These are phyloP conservation scores for Vitis labrusca DNA, from an alignment of 164 flowering plant genomes.

Conservation along the genomic window DNA sequence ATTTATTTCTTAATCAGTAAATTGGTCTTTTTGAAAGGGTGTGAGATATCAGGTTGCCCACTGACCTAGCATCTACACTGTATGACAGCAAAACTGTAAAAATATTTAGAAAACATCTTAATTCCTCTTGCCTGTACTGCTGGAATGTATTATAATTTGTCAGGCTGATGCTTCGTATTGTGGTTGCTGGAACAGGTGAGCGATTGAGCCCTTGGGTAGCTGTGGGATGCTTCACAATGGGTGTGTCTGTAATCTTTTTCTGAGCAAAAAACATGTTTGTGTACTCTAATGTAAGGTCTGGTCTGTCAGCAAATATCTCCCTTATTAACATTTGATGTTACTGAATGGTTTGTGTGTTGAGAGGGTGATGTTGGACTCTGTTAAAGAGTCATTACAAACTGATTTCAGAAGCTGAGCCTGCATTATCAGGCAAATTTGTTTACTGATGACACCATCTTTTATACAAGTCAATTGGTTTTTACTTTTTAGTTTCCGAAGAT, in stretches of 20 bases:
- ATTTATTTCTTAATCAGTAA: no score
- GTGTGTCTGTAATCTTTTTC: slow-evolving; percentile 69
- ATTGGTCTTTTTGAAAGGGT: background rate
- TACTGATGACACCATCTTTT: background rate
- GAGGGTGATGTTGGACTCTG: background rate
- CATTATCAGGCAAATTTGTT: background rate
- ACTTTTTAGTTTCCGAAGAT: background rate
- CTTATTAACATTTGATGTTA: background rate
- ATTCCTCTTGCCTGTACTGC: background rate
- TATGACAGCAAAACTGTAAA: no score
- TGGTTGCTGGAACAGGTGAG: slow-evolving; percentile 55
- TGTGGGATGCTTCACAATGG: slow-evolving; percentile 71
- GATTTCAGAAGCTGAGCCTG: background rate
- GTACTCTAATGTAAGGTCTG: slow-evolving; percentile 7
- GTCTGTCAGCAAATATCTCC: background rate
- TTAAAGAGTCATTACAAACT: background rate
- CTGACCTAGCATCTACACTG: no score
- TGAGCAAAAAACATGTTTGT: slow-evolving; percentile 7
- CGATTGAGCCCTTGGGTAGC: slow-evolving; percentile 88
- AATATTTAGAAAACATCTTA: background rate
- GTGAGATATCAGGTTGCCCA: background rate
- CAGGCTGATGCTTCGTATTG: background rate
- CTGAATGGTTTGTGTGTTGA: background rate
- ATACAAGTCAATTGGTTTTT: background rate
- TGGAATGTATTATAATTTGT: background rate